Evolutionary conservation across 352 stramenopile genomes (phyloP), one percentile per base, ranked within the genome.

Genomic region (Phytophthora lateralis): DNA sequence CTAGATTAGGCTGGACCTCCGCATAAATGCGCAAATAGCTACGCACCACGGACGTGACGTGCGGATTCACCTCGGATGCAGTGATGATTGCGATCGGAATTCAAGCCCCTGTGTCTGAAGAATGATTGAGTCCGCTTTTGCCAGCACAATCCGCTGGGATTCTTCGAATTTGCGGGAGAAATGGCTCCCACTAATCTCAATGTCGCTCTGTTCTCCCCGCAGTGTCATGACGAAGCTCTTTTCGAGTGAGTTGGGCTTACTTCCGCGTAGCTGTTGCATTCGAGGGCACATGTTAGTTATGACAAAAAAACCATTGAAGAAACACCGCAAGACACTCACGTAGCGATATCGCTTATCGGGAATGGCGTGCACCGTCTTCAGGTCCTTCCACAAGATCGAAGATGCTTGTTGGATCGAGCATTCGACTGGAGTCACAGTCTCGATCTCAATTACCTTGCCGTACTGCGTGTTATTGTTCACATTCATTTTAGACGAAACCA

Each of bases 221-320:
- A 68, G 26, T 20, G 48, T 63, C 52, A 69, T 69, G 6, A 69
- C 38, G 7, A 69, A 69, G 39, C 50, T 69, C 21, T 63, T 69
- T 50, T 69, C 53, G 24, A 69, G 20, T 7, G 46, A 58, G 20
- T 69, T 58, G 17, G 46, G 60, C 20, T 63, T 63, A 10, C 26
- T 57, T 45, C 53, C 53, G 11, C 54, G 60, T n/a, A 63, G n/a
- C 53, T 69, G 52, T 34, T 12, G 17, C 48, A 55, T 7, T 32
- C 10, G 30, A n/a, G n/a, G 5, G 34, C 7, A 38, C 21, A 57
- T 14, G 8, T 7, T 14, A 35, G 30, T 35, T 35, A 35, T 35
- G 30, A 11, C 30, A 12, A 35, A 14, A 35, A 35, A 35, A 35
- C 3, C 12, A 35, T 4, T 11, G 21, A 24, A 17, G 14, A 17